Conservation (phyloP, 805 yeast species). For the Suhomyces sp. region DNA sequence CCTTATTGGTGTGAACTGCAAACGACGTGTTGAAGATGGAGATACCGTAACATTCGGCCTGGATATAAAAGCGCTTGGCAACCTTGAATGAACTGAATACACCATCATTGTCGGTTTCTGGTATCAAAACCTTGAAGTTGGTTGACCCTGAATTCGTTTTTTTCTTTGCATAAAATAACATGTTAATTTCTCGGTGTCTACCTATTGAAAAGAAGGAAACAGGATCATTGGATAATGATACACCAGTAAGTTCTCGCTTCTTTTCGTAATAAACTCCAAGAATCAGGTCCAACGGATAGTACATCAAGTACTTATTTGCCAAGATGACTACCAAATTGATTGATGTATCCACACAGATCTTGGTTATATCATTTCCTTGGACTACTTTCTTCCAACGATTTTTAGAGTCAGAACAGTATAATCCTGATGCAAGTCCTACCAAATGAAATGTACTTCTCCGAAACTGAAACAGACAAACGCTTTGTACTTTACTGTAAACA, state of each 20-base stretch:
- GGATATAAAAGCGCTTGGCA: constrained; percentile 47
- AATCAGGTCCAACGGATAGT: constrained; percentile 63
- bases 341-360: constrained; percentile 59
- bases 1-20: constrained; percentile 64
- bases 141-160: constrained; percentile 45
- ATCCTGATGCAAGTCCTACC: constrained; percentile 64
- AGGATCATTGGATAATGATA: constrained; percentile 48
- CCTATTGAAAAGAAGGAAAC: constrained; percentile 66
- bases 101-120: constrained; percentile 55
- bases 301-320: constrained; percentile 57
- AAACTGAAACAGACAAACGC: constrained; percentile 46
- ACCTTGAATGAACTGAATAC: constrained; percentile 39
- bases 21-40: constrained; percentile 65
- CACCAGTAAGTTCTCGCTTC: constrained; percentile 43
- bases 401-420: constrained; percentile 50
- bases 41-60: constrained; percentile 58
- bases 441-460: constrained; percentile 48
- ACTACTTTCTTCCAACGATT: constrained; percentile 61
- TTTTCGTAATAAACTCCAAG: constrained; percentile 54
- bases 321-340: constrained; percentile 57
- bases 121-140: constrained; percentile 57
- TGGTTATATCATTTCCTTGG: constrained; percentile 50
- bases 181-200: constrained; percentile 58
- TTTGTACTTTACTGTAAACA: constrained; percentile 38
- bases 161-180: constrained; percentile 57